Conservation (phyloP, 768 basidiomycete species). For the Suillus americanus region DNA sequence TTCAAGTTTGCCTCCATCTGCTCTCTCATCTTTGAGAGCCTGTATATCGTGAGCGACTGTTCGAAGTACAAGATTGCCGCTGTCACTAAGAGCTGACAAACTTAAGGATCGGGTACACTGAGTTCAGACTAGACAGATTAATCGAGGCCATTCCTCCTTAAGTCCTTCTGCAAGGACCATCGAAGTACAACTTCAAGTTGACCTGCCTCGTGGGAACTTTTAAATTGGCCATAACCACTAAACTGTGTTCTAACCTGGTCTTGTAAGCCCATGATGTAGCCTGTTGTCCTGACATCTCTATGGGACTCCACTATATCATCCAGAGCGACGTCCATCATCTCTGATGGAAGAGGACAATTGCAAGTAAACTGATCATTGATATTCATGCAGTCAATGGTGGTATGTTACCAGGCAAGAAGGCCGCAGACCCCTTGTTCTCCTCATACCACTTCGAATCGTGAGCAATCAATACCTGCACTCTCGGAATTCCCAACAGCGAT, state of each 20-base stretch:
- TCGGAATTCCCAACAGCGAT: constrained; percentile 34
- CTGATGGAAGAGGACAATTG: background rate
- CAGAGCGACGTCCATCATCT: background rate
- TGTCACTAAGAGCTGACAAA: no score
- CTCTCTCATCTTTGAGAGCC: no score
- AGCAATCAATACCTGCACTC: constrained; percentile 48
- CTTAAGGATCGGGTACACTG: constrained; percentile 5
- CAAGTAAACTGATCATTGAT: background rate
- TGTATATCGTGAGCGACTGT: no score
- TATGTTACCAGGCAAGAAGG: constrained; percentile 32
- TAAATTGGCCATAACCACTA: background rate
- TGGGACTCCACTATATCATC: background rate
- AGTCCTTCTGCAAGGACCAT: background rate
- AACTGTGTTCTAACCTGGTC: no score
- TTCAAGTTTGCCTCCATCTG: no score
- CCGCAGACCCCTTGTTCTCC: constrained; percentile 38
- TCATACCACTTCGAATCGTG: constrained; percentile 56
- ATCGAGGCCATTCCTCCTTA: constrained; percentile 9
- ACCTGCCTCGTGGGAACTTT: constrained; percentile 4
- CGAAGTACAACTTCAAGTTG: background rate
- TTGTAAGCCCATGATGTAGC: no score
- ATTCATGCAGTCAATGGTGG: background rate
- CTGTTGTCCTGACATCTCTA: no score
- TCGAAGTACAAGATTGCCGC: no score
- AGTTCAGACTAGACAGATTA: no score